Evolutionary conservation across 176 grass and related monocot species (phyloP).

Genomic region (Zea mays): Zm-B73-REFERENCE-NAM-5.0 NC_050101.1:176031501-176032000

Average conservation of each 20-base stretch:
- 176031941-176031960: slow-evolving; percentile 20
- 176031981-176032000: not conserved
- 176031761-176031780: slow-evolving; percentile 79
- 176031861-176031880: not conserved
- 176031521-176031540: slow-evolving; percentile 35
- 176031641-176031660: slow-evolving; percentile 32
- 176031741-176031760: slow-evolving; percentile 65
- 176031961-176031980: slow-evolving; percentile 26
- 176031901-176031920: slow-evolving; percentile 17
- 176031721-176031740: slow-evolving; percentile 59
- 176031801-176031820: slow-evolving; percentile 22
- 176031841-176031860: not conserved
- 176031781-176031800: slow-evolving; percentile 64
- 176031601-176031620: slow-evolving; percentile 27
- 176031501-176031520: slow-evolving; percentile 46
- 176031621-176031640: slow-evolving; percentile 51
- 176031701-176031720: slow-evolving; percentile 49
- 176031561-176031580: slow-evolving; percentile 30
- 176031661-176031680: slow-evolving; percentile 57
- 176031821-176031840: not conserved
- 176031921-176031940: slow-evolving; percentile 5
- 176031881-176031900: not conserved
- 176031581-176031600: slow-evolving; percentile 49
- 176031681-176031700: slow-evolving; percentile 52
- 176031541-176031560: slow-evolving; percentile 36